phyloP scores from a whole-genome alignment of 768 basidiomycete species.

The Boletus fagicola region DNA sequence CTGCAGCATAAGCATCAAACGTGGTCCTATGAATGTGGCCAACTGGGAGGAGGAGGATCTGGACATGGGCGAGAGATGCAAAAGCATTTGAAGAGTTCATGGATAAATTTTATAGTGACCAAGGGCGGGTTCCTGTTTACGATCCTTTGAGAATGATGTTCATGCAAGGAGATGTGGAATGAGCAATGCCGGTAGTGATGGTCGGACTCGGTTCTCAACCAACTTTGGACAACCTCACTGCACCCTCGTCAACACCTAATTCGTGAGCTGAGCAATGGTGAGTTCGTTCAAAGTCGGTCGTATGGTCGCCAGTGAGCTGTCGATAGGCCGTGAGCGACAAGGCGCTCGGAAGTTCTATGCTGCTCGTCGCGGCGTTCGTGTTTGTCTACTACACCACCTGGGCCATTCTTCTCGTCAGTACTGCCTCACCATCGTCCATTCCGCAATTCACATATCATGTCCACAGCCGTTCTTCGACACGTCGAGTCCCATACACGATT shows the following conservation, averaged over 20 bases:
- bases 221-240: constrained; percentile 21
- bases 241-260: background rate
- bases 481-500: constrained; percentile 67
- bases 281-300: constrained; percentile 6
- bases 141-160: background rate
- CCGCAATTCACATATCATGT: constrained; percentile 8
- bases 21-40: constrained; percentile 65
- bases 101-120: constrained; percentile 5
- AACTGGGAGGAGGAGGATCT: constrained; percentile 83
- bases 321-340: constrained; percentile 77
- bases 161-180: constrained; percentile 2
- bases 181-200: background rate
- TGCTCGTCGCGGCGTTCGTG: constrained; percentile 69
- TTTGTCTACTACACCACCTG: constrained; percentile 92
- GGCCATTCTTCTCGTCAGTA: constrained; percentile 80
- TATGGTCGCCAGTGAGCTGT: constrained; percentile 5
- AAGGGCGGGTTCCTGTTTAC: background rate
- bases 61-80: constrained; percentile 81
- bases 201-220: background rate
- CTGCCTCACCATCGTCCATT: background rate
- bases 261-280: constrained; percentile 25
- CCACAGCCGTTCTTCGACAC: constrained; percentile 79
- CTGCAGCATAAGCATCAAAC: constrained; percentile 71
- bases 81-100: constrained; percentile 78
- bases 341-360: constrained; percentile 73